Percentiles rank a stretch among this genome's conserved stretches.
Conservation (phyloP, 768 basidiomycete species). For the Pholiota molesta region DNA sequence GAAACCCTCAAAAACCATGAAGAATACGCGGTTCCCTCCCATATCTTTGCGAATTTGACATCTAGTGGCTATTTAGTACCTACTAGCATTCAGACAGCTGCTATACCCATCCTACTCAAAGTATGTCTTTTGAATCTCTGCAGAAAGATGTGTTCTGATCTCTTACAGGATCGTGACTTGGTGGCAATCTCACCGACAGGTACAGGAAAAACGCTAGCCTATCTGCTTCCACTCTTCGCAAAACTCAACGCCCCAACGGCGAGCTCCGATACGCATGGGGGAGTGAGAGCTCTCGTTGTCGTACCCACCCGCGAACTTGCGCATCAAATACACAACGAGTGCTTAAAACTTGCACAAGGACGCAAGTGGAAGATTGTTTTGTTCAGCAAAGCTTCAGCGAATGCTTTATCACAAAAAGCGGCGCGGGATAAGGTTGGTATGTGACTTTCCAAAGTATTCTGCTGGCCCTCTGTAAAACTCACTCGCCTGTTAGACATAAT, state of each 20-base stretch:
- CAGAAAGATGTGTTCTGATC: constrained; percentile 9
- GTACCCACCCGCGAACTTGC: constrained; percentile 96
- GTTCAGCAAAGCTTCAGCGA: constrained; percentile 90
- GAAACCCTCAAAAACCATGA: constrained; percentile 60
- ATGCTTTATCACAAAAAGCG: constrained; percentile 70
- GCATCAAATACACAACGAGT: constrained; percentile 93
- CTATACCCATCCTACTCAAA: constrained; percentile 79
- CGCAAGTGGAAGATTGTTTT: constrained; percentile 82
- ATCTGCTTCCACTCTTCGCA: constrained; percentile 82
- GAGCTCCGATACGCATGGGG: constrained; percentile 49
- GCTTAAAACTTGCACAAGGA: constrained; percentile 77
- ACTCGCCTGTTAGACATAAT: constrained; percentile 68
- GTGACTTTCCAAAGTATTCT: constrained; percentile 28
- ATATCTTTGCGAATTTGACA: constrained; percentile 65
- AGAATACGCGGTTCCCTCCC: constrained; percentile 44
- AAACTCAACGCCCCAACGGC: constrained; percentile 57
- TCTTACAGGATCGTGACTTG: constrained; percentile 72
- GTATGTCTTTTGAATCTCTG: constrained; percentile 38
- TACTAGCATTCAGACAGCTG: constrained; percentile 82
- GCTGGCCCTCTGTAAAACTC: constrained; percentile 5
- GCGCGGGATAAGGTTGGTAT: constrained; percentile 78
- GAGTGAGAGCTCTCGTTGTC: constrained; percentile 78
- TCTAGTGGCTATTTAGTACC: constrained; percentile 65
- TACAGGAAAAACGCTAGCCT: constrained; percentile 95
- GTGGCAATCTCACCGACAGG: constrained; percentile 97